A percentile compares a stretch with the other conserved stretches of the same genome.
Conservation (phyloP, 1,139 yeast species). For the Geotrichum restrictum region DNA sequence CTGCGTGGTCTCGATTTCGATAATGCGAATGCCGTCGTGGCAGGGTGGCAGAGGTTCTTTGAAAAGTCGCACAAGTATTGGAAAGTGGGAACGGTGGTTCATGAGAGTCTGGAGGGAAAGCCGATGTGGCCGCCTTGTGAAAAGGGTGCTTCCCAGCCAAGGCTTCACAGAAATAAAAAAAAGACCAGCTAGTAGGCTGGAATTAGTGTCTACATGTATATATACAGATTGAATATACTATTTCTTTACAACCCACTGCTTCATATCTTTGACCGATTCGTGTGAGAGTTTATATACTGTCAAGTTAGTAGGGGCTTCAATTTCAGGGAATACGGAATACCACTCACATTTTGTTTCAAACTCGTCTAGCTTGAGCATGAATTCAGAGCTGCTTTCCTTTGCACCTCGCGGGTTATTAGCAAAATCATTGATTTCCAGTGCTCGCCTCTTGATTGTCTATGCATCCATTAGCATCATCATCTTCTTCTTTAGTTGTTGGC, state of each 20-base stretch:
- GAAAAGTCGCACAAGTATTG: slow-evolving; percentile 51
- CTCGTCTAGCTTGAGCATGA: slow-evolving; percentile 66
- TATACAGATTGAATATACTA: neutral
- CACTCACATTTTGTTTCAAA: slow-evolving; percentile 54
- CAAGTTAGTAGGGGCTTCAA: slow-evolving; percentile 2
- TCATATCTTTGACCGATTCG: slow-evolving; percentile 58
- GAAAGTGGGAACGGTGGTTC: slow-evolving; percentile 58
- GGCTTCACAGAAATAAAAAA: neutral
- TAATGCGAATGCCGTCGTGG: slow-evolving; percentile 33
- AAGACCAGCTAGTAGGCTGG: neutral
- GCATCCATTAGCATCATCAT: neutral
- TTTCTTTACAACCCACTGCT: slow-evolving; percentile 50
- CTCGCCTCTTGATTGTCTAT: slow-evolving; percentile 57
- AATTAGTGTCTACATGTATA: neutral
- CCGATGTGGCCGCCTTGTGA: slow-evolving; percentile 16
- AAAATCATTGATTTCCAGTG: slow-evolving; percentile 66
- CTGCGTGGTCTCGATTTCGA: slow-evolving; percentile 52
- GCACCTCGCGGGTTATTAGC: slow-evolving; percentile 54
- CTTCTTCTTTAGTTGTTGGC: neutral
- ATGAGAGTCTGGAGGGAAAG: slow-evolving; percentile 26
- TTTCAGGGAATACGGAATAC: neutral
- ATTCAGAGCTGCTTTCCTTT: slow-evolving; percentile 42
- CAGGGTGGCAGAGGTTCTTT: slow-evolving; percentile 55
- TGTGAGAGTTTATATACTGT: slow-evolving; percentile 54
- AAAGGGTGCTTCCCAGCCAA: slow-evolving; percentile 16